Evolutionary conservation across 129 eudicot species (phyloP), one percentile per base, ranked within the genome.

Genomic region (Solidago caesia): DNA sequence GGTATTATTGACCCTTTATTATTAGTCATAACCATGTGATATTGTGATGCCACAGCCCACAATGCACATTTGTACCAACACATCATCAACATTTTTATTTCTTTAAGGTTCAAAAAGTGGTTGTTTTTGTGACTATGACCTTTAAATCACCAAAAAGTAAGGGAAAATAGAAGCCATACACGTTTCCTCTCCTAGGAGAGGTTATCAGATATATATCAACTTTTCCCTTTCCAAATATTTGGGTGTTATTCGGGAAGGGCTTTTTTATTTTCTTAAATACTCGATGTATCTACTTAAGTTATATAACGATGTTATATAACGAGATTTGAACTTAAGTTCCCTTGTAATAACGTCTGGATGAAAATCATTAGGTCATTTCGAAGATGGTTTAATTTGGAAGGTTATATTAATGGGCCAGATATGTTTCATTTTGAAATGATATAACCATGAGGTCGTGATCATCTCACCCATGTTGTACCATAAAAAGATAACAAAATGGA

Each of bases 1-100:
- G 67, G 29, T 71, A 71, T 71, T 71, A 78, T 78, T 77, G 76
- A 77, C 41, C 72, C 58, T 71, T 33, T 33, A 3, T 33, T 33
- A 33, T 33, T 33, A 33, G 39, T 33, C 77, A 64, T 70, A 41
- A 25, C 77, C 77, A 71, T 78, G 77, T 71, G 61, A 63, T 55
- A 52, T n/a, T n/a, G n/a, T n/a, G n/a, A n/a, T n/a, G n/a, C n/a
- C n/a, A n/a, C n/a, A n/a, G n/a, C n/a, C 65, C 77, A 78, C 95
- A 33, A 33, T 33, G 39, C 39, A 33, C 39, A 33, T 33, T 33
- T 33, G 39, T 33, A 33, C 39, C 39, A 1, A 33, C 39, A 33
- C 39, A 33, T 33, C 2, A 33, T 33, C 39, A 1, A 33, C 2
- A 2, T 1, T 33, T 33, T 33, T 33, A 33, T 33, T 33, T 33